These are phyloP conservation scores for Sherardia arvensis DNA, from an alignment of 257 asterid species.

Conservation along the genomic window DNA sequence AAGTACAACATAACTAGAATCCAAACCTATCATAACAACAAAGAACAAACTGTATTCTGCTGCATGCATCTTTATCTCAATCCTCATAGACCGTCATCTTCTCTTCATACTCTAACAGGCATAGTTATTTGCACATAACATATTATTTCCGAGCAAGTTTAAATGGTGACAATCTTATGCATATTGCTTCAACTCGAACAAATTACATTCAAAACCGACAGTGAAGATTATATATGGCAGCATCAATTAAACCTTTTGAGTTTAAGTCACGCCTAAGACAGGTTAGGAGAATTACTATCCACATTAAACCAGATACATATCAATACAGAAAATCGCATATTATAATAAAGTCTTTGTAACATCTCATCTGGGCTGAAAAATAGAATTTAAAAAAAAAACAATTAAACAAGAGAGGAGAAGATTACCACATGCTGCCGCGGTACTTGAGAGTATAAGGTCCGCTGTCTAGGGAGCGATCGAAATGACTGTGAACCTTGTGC, in stretches of 20 bases:
- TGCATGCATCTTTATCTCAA: too few relatives aligned
- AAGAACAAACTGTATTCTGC: too few relatives aligned
- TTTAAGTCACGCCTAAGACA: neutral
- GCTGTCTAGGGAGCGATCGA: slow-evolving; percentile 75
- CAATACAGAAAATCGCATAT: neutral
- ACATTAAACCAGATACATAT: neutral
- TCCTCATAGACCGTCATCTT: too few relatives aligned
- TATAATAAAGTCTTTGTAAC: neutral
- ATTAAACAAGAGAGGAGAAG: slow-evolving; percentile 1
- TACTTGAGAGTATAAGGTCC: slow-evolving; percentile 75
- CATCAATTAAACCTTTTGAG: neutral
- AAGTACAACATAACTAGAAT: too few relatives aligned
- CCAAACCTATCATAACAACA: too few relatives aligned
- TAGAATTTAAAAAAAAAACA: neutral
- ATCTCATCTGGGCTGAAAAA: neutral
- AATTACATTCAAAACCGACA: neutral
- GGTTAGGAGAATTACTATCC: neutral
- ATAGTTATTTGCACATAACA: too few relatives aligned
- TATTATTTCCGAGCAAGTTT: neutral
- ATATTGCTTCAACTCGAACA: neutral
- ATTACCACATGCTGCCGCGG: slow-evolving; percentile 91
- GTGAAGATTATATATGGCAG: neutral
- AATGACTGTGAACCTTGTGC: slow-evolving; percentile 85
- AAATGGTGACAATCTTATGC: neutral
- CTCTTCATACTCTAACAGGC: too few relatives aligned